Evolutionary conservation across 495 filamentous ascomycete genomes (phyloP).

Genomic region (Umbilicaria muhlenbergii): DNA sequence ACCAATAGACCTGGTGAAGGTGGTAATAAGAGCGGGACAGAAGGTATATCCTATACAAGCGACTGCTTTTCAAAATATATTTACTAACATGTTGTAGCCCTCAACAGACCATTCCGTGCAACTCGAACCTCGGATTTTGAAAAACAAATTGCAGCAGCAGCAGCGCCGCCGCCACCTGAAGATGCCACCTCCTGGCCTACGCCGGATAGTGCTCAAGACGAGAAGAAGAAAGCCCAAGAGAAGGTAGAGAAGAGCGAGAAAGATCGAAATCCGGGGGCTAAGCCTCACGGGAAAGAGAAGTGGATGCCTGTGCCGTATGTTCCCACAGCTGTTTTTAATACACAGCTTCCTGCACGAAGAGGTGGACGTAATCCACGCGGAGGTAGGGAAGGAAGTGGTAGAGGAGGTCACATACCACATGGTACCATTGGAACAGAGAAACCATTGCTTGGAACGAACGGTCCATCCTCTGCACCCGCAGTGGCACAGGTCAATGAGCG

Average conservation of each 20-base stretch:
- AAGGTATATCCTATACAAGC: slow-evolving; percentile 15
- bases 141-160: slow-evolving; percentile 1
- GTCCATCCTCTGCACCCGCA: neutral
- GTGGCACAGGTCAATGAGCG: slow-evolving; percentile 14
- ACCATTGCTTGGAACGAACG: slow-evolving; percentile 1
- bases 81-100: neutral
- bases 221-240: slow-evolving; percentile 53
- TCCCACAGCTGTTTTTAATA: slow-evolving; percentile 69
- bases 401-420: slow-evolving; percentile 34
- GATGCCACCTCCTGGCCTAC: slow-evolving; percentile 81
- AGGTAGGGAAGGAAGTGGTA: slow-evolving; percentile 35
- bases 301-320: slow-evolving; percentile 61
- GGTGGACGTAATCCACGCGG: slow-evolving; percentile 39
- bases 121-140: neutral
- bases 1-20: slow-evolving; percentile 12
- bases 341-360: slow-evolving; percentile 53
- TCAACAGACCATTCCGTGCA: neutral
- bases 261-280: slow-evolving; percentile 36
- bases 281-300: slow-evolving; percentile 49
- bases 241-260: slow-evolving; percentile 52
- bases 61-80: neutral
- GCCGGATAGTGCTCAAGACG: slow-evolving; percentile 59
- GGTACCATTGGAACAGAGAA: slow-evolving; percentile 28
- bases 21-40: slow-evolving; percentile 19
- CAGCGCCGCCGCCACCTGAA: slow-evolving; percentile 42